Evolutionary conservation across 169 alveolate genomes (phyloP), one percentile per base, ranked within the genome.

Genomic region (Eimeria praecox): DNA sequence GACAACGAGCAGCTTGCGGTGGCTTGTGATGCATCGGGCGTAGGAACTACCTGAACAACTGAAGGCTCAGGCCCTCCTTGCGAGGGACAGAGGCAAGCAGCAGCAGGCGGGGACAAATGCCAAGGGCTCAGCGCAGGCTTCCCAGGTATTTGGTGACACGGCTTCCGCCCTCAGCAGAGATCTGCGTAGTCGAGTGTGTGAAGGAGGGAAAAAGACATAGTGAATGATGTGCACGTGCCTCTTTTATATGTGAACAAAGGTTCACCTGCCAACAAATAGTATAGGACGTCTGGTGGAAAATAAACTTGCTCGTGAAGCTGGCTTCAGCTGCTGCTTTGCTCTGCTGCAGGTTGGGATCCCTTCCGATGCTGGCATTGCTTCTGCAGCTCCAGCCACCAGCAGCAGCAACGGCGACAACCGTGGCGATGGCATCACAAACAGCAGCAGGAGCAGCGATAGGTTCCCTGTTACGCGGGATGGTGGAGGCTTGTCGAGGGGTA

Each of bases 61-160:
- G 86, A 64, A 62, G 85, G 92, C 75, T 18, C 92, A 85, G 92
- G 92, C 92, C 9, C 64, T 88, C 38, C 94, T 62, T 30, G 86
- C 85, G 44, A 22, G 49, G 54, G 54, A 88, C 30, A 14, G 9
- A 86, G 71, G 69, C 77, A 59, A 35, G 30, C 62, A 62, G 80
- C 52, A 56, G 80, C 93, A 18, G 64, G 30, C 24, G 35, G 52
- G 30, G 59, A 52, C 73, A 27, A 30, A 2, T 6, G 73, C 42
- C 16, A 46, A 38, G 33, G 54, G 46, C 33, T 40, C 20, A n/a
- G 4, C 20, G 46, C 40, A 0, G 92, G 35, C n/a, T 62, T 22
- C 54, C 38, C 88, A 42, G 88, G 66, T 78, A 78, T 49, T 8
- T 44, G 88, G 35, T 38, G 33, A 44, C 88, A 78, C 88, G 30